Percentiles rank a stretch among this genome's conserved stretches.
These are phyloP conservation scores for Neopestalotiopsis sp. DNA, from an alignment of 2,329 filamentous ascomycete species.

Conservation along the genomic window DNA sequence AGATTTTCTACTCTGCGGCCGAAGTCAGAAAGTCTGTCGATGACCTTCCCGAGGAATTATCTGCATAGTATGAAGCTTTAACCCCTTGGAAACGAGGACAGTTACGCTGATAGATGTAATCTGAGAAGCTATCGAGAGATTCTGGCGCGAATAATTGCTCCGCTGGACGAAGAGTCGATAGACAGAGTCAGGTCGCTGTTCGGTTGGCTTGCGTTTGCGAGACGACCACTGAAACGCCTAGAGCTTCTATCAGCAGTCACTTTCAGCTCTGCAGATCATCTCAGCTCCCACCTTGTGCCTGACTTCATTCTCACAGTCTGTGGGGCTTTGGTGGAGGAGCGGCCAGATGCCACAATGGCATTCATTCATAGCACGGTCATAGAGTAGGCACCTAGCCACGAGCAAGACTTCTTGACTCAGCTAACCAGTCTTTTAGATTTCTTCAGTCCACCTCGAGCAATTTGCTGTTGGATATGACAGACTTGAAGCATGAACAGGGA, in stretches of 20 bases:
- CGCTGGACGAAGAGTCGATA: conserved; percentile 33
- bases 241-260: conserved; percentile 41
- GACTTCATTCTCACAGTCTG: conserved; percentile 31
- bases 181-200: conserved; percentile 34
- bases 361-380: conserved; percentile 36
- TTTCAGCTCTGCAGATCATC: conserved; percentile 26
- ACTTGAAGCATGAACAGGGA: conserved; percentile 25
- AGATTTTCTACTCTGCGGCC: conserved; percentile 33
- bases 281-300: conserved; percentile 23
- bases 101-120: not conserved
- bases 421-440: conserved; percentile 11
- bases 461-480: conserved; percentile 18
- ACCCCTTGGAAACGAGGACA: not conserved
- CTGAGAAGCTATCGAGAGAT: conserved; percentile 24
- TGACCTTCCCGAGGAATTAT: conserved; percentile 28
- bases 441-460: conserved; percentile 15
- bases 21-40: conserved; percentile 32
- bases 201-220: conserved; percentile 43
- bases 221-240: conserved; percentile 35
- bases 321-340: conserved; percentile 29
- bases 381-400: conserved; percentile 25
- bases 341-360: conserved; percentile 26
- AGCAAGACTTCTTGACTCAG: not conserved
- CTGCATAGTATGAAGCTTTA: conserved; percentile 27
- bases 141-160: conserved; percentile 29